phyloP scores from a whole-genome alignment of 148 eudicot genomes.

The Persicaria tinctoria region DNA sequence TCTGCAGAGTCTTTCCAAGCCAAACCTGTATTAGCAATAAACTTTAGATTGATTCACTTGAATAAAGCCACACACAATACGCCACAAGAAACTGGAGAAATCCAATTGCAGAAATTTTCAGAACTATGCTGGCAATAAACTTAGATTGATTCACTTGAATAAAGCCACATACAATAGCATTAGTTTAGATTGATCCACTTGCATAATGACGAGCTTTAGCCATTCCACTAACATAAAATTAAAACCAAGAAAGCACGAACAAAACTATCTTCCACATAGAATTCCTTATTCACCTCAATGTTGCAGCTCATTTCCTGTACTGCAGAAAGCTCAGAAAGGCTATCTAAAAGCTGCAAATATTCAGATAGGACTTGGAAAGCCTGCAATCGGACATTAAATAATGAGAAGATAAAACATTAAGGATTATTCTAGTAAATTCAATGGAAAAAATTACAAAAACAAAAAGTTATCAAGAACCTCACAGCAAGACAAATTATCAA shows the following conservation, averaged over 20 bases:
- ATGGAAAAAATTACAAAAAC: not conserved
- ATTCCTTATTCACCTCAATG: slow-evolving; percentile 58
- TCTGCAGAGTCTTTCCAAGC: slow-evolving; percentile 88
- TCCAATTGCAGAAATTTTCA: not conserved
- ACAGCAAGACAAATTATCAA: not conserved
- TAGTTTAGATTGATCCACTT: not conserved
- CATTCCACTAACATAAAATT: not conserved
- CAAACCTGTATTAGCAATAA: slow-evolving; percentile 48
- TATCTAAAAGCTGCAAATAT: slow-evolving; percentile 84
- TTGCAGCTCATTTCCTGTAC: slow-evolving; percentile 84
- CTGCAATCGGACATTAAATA: slow-evolving; percentile 35
- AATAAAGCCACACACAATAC: not conserved
- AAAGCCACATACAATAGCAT: not conserved
- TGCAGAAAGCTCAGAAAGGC: slow-evolving; percentile 67
- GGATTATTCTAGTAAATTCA: not conserved
- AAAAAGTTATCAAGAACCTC: not conserved
- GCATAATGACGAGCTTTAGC: not conserved
- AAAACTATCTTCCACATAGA: not conserved
- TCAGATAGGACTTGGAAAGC: slow-evolving; percentile 92
- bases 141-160: not conserved
- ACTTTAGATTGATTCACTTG: no score
- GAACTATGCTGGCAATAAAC: not conserved
- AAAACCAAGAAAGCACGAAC: no score
- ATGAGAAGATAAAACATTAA: not conserved
- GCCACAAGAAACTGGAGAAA: not conserved